Percentiles rank a stretch among this genome's conserved stretches.
These are phyloP conservation scores for Gossypium schwendimanii DNA, from an alignment of 441 rosid species.

Conservation along the genomic window DNA sequence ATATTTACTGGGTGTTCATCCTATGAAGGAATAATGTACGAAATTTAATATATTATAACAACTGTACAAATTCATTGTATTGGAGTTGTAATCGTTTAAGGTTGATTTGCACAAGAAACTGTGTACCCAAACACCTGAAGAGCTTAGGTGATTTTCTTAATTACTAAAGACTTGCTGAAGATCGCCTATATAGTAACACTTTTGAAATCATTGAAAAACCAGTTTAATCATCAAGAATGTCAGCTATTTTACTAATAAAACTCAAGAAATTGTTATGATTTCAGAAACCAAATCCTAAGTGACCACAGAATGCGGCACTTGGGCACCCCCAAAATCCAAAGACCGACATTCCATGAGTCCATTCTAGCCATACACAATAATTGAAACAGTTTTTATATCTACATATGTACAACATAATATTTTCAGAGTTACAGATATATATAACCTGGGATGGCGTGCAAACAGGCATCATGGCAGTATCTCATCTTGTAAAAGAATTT, in stretches of 20 bases:
- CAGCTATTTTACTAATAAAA: not conserved
- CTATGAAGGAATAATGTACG: not conserved
- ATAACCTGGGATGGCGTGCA: not conserved
- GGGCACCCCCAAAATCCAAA: not conserved
- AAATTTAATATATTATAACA: too few species aligned
- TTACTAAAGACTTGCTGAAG: not conserved
- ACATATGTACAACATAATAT: not conserved
- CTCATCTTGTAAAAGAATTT: slow-evolving; percentile 82
- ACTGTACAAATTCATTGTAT: not conserved
- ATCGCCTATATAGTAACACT: not conserved
- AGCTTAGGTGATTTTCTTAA: not conserved
- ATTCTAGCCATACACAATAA: not conserved
- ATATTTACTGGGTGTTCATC: too few species aligned
- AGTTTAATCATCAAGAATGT: not conserved
- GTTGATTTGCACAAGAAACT: not conserved
- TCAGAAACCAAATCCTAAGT: not conserved
- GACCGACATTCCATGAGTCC: not conserved
- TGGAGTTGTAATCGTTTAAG: not conserved
- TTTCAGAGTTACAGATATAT: not conserved
- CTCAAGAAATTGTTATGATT: not conserved
- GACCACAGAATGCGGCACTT: not conserved
- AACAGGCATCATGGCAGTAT: slow-evolving; percentile 14
- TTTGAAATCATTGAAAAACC: not conserved
- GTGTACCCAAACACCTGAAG: not conserved
- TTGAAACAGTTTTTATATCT: not conserved